These are phyloP conservation scores for Pelargonium fulgidum DNA, from an alignment of 441 rosid genomes.

Conservation along the genomic window DNA sequence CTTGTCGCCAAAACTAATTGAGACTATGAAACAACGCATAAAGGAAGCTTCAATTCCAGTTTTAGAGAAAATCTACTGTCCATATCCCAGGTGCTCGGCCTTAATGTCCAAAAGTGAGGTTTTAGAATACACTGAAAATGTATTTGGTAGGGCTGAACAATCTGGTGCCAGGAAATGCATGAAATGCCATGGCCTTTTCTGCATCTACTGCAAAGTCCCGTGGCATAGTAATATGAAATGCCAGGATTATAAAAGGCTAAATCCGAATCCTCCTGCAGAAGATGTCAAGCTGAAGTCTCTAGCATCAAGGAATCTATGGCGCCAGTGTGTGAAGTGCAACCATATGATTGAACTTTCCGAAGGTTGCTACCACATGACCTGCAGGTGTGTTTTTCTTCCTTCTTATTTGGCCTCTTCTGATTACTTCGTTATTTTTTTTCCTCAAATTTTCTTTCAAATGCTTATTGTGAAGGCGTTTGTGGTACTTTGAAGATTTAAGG, in stretches of 20 bases:
- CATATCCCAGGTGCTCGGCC: slow-evolving; percentile 67
- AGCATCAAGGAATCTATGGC: slow-evolving; percentile 22
- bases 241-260: slow-evolving; percentile 26
- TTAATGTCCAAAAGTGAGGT: slow-evolving; percentile 64
- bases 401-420: slow-evolving; percentile 6
- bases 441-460: too few relatives aligned
- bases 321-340: slow-evolving; percentile 25
- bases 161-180: slow-evolving; percentile 55
- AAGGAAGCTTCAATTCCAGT: slow-evolving; percentile 63
- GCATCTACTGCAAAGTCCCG: slow-evolving; percentile 67
- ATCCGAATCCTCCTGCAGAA: slow-evolving; percentile 39
- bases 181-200: slow-evolving; percentile 52
- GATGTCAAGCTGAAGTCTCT: slow-evolving; percentile 31
- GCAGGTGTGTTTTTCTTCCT: slow-evolving; percentile 20
- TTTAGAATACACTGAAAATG: slow-evolving; percentile 30
- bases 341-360: slow-evolving; percentile 21
- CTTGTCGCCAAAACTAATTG: slow-evolving; percentile 49
- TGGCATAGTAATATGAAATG: slow-evolving; percentile 55
- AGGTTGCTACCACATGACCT: slow-evolving; percentile 22
- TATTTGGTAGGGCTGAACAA: slow-evolving; percentile 25
- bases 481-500: neutral
- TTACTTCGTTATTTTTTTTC: too few relatives aligned
- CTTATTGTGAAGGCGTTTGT: too few relatives aligned
- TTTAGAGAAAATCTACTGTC: slow-evolving; percentile 69
- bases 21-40: slow-evolving; percentile 40